Conservation (phyloP, 257 asterid genomes). For the Phtheirospermum japonicum region DNA sequence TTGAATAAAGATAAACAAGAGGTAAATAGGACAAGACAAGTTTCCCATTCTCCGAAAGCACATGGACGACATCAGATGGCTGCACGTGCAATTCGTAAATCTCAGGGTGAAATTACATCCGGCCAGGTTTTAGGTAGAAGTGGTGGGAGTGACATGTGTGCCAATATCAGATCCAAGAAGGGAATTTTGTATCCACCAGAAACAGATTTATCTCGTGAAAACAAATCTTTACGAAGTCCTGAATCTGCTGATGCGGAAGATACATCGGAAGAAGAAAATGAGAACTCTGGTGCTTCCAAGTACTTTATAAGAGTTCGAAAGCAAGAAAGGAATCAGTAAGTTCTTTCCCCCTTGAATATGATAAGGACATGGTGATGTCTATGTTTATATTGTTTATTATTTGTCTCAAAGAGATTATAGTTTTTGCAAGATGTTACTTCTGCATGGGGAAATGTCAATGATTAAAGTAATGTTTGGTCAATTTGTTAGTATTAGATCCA, state of each 20-base stretch:
- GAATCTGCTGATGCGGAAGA: conserved; percentile 35
- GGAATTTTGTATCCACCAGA: conserved; percentile 27
- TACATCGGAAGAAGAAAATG: conserved; percentile 51
- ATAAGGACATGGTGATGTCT: background rate
- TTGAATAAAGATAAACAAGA: conserved; percentile 25
- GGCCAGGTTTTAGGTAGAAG: conserved; percentile 22
- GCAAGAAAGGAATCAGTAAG: conserved; percentile 45
- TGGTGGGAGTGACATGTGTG: conserved; percentile 23
- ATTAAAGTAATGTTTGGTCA: conserved; percentile 6
- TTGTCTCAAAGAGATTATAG: conserved; percentile 21
- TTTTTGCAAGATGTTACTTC: conserved; percentile 10
- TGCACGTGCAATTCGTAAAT: conserved; percentile 23
- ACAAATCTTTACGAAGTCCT: conserved; percentile 22
- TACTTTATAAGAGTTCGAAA: conserved; percentile 37
- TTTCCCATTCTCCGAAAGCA: conserved; percentile 29
- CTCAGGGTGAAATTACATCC: conserved; percentile 28
- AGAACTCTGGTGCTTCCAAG: conserved; percentile 35
- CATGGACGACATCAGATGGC: conserved; percentile 27
- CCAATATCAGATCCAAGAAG: conserved; percentile 27
- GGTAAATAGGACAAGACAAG: conserved; percentile 27
- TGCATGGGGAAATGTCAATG: conserved; percentile 12
- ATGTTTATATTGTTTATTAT: conserved; percentile 9
- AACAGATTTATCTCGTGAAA: conserved; percentile 28
- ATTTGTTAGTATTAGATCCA: conserved; percentile 21
- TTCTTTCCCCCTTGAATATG: conserved; percentile 17